Conservation (phyloP, 2,329 filamentous ascomycete genomes). For the Ascosphaera apis region DNA sequence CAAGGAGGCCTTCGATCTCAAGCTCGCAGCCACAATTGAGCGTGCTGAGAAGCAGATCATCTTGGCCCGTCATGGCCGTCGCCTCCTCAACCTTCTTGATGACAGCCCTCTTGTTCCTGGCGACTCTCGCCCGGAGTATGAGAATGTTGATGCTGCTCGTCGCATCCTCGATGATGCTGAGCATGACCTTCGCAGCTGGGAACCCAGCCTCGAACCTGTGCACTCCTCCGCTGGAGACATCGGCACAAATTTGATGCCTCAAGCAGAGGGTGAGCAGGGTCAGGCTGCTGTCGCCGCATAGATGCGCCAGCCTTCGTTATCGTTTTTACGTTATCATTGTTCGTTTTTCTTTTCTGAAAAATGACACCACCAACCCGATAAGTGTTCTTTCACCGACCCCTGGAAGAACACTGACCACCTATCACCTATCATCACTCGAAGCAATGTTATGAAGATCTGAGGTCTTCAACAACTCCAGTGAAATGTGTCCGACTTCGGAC, state of each 20-base stretch:
- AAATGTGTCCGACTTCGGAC: too few species aligned
- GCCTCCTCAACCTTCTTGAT: constrained; percentile 65
- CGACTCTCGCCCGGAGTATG: constrained; percentile 48
- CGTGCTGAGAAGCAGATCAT: constrained; percentile 93
- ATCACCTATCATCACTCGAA: too few species aligned
- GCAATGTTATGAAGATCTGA: too few species aligned
- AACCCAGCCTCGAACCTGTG: constrained; percentile 30
- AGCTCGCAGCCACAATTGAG: constrained; percentile 81
- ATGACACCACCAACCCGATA: too few species aligned
- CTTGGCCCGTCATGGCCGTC: constrained; percentile 70
- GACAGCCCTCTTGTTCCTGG: constrained; percentile 78
- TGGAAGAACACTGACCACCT: too few species aligned
- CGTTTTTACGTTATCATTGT: not conserved
- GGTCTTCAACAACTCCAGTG: too few species aligned
- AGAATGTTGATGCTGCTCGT: constrained; percentile 42
- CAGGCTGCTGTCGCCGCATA: not conserved
- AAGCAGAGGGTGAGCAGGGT: constrained; percentile 1
- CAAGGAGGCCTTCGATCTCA: constrained; percentile 77
- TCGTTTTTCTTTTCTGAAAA: too few species aligned
- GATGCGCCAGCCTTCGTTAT: not conserved
- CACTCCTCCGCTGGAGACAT: constrained; percentile 24
- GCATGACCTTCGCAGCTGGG: constrained; percentile 62
- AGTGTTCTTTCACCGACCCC: too few species aligned
- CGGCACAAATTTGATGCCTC: constrained; percentile 18
- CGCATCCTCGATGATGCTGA: constrained; percentile 86